Evolutionary conservation across 768 basidiomycete genomes (phyloP), one percentile per base, ranked within the genome.

Genomic region (Rhodotorula diobovata): DNA sequence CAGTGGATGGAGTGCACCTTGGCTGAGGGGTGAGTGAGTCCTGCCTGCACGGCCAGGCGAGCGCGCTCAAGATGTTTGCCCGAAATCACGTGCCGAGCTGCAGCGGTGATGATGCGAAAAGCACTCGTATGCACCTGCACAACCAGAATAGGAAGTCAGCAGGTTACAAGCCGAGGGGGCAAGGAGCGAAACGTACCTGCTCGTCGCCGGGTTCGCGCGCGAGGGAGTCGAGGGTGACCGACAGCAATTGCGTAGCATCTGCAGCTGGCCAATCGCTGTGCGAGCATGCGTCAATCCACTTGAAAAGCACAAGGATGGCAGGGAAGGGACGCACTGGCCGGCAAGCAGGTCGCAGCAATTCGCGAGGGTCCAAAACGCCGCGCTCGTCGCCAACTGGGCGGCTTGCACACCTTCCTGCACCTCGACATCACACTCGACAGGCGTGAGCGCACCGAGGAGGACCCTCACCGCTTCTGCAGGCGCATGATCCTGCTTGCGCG

Each of bases 311-410:
- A 23, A 20, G 28, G 12, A 4, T 2, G 50, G 20, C 8, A 37
- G 58, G 9, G 16, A n/a, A 58, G 20, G 32, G 7, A 20, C 48
- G n/a, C 21, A 48, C 37, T 32, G 2, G 10, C 16, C 30, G 30
- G 7, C 34, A 10, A 71, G n/a, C 14, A 34, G 37, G n/a, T 71
- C 70, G 48, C 64, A 66, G 39, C 53, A 57, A 35, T 66, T 71
- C 18, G 70, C 70, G 18, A 71, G 25, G 5, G 70, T 35, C 70
- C 70, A 71, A n/a, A 30, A 18, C 46, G 45, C 9, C 51, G 41
- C 54, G 53, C 53, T 32, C 3, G 28, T 34, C 32, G 48, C 35
- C 32, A 16, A 2, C 8, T 18, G 18, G 1, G 20, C 46, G 14
- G 2, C 62, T 1, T 20, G n/a, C 39, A 7, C 28, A 7, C 23